Evolutionary conservation across 495 filamentous ascomycete species (phyloP), one percentile per base, ranked within the genome.

Genomic region (Aspergillus olivimuriae): DNA sequence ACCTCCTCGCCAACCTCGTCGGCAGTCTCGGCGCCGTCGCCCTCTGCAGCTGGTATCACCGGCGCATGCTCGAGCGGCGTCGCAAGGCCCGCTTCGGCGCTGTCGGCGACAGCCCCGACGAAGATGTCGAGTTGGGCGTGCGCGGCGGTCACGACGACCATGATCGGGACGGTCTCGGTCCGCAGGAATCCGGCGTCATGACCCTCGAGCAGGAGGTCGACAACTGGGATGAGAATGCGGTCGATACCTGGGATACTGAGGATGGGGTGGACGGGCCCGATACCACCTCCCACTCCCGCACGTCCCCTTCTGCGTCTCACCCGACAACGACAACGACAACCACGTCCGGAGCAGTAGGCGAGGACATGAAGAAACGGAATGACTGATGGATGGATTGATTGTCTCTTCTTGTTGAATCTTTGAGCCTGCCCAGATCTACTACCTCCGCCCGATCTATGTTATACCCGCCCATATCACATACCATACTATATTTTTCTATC

Each of bases 51-150:
- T 89, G 86, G 83, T 98, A 97, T 50, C 92, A 98, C 65, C 84
- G 84, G 46, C 80, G 92, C 31, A 97, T 97, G 94, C 70, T 98
- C 37, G 89, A 96, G 57, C 74, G 92, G 39, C 87, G 87, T 54
- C 77, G 94, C 36, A 68, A 80, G 56, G 79, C 79, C 33, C 85
- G 83, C 48, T 74, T 77, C 28, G 90, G 94, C 51, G 70, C 73
- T 15, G 63, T 79, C 12, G 80, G 87, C 24, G 72, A 77, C 4
- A 74, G 70, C 23, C 75, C 46, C 38, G 56, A 44, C 4, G 69
- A 72, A n/a, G 77, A 80, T 57, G 54, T 81, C 24, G 77, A 81
- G 56, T 57, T 78, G 19, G 74, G 75, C 4, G 66, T 73, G 2
- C 69, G 71, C 34, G 70, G 75, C 6, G 65, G 63, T 1, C 70